These are phyloP conservation scores for Cenchrus americanus DNA, from an alignment of 176 grass and related monocot species.

Conservation along the genomic window DNA sequence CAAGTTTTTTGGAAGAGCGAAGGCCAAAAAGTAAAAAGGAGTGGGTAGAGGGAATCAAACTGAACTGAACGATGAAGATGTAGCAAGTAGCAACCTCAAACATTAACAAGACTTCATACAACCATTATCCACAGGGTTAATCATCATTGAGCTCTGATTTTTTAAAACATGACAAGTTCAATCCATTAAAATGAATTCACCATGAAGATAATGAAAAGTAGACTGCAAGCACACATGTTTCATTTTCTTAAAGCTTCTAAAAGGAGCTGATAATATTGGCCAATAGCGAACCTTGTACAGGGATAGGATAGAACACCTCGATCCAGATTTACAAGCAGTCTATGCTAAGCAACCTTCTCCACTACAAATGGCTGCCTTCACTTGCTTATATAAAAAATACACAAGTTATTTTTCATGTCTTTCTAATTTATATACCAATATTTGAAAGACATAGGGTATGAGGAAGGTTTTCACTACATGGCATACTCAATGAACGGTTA, in stretches of 20 bases:
- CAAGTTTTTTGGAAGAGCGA: not conserved
- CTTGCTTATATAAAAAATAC: constrained; percentile 5
- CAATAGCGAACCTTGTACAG: constrained; percentile 16
- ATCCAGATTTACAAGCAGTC: not conserved
- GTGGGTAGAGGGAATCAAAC: not conserved
- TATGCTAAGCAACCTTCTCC: not conserved
- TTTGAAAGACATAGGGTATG: constrained; percentile 14
- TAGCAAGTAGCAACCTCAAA: constrained; percentile 3
- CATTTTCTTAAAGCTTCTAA: constrained; percentile 3
- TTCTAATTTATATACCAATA: not conserved
- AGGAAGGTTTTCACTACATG: not conserved
- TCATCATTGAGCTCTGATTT: not conserved
- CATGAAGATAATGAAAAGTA: constrained; percentile 1
- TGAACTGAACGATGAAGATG: not conserved
- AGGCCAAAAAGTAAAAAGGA: constrained; percentile 1
- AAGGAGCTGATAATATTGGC: constrained; percentile 6
- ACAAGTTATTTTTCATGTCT: not conserved
- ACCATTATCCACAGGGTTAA: constrained; percentile 1
- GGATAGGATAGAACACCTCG: not conserved
- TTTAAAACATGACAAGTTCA: not conserved
- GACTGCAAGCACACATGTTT: not conserved
- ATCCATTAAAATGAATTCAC: constrained; percentile 7
- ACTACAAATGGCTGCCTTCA: not conserved
- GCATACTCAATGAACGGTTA: constrained; percentile 19
- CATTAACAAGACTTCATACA: constrained; percentile 28